Conservation (phyloP, 176 grass and related monocot species). For the Calamus simplicifolius region DNA sequence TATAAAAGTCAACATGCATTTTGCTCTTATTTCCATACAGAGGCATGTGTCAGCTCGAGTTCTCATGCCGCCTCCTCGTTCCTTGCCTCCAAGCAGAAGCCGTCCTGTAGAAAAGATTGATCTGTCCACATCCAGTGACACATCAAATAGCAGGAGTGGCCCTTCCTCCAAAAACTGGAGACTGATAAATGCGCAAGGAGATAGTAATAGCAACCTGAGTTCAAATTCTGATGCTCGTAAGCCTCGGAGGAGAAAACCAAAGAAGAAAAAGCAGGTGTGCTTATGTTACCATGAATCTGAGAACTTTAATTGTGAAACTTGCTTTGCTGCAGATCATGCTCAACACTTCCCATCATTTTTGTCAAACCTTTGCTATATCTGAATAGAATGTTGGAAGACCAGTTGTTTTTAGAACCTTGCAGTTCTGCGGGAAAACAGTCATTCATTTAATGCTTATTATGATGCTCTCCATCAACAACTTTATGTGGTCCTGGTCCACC, state of each 20-base stretch:
- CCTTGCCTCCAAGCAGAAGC: slow-evolving; percentile 63
- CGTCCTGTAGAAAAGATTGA: slow-evolving; percentile 39
- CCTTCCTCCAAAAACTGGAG: slow-evolving; percentile 50
- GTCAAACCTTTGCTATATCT: too few species aligned
- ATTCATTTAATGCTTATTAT: too few species aligned
- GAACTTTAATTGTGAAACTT: too few species aligned
- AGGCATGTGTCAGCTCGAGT: slow-evolving; percentile 70
- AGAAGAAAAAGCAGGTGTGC: slow-evolving; percentile 89
- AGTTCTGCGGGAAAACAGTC: too few species aligned
- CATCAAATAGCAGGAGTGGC: slow-evolving; percentile 48
- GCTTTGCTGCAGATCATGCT: too few species aligned
- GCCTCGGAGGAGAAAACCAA: slow-evolving; percentile 75
- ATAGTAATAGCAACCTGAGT: slow-evolving; percentile 63
- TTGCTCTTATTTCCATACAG: slow-evolving; percentile 24
- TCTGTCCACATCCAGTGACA: slow-evolving; percentile 59
- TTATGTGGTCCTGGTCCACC: too few species aligned
- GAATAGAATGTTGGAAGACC: too few species aligned
- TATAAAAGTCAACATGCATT: background rate
- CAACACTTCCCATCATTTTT: too few species aligned
- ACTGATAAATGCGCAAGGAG: slow-evolving; percentile 25
- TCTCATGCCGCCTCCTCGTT: slow-evolving; percentile 94
- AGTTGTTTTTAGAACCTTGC: too few species aligned
- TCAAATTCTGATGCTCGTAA: slow-evolving; percentile 96
- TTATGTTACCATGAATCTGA: background rate
- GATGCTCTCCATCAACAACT: too few species aligned